Evolutionary conservation across 306 rosid genomes (phyloP), one percentile per base, ranked within the genome.

Genomic region (Vicia faba): DNA sequence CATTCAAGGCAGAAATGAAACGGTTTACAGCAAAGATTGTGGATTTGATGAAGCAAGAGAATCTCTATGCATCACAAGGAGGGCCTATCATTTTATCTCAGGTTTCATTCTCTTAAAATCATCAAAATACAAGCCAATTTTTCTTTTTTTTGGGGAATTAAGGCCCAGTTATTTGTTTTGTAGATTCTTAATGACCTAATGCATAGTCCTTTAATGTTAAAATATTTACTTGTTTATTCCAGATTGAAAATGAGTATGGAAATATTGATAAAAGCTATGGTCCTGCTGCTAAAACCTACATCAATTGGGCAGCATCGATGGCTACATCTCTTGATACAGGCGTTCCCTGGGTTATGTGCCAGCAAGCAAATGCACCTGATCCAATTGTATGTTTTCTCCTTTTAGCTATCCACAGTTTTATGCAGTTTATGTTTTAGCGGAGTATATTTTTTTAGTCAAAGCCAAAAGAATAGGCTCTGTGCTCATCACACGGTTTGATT

Each of bases 261-360:
- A 74, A 82, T 72, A 50, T 89, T 69, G 86, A 75, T 16, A 5
- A 11, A 0, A 25, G 71, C 12, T 87, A 80, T 78, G 98, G 96
- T 28, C 3, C 84, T 61, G 91, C 89, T 50, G 98, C 76, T 38
- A 86, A 89, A 74, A 40, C 91, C 25, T 93, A 93, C 69, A 65
- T 93, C 49, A 71, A 85, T 0, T 89, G 98, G 98, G 89, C 98
- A 23, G 98, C 97, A 78, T 51, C 76, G 28, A 93, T 93, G 98
- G 98, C 97, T 61, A 71, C 77, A 61, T 82, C 96, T 61, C 80
- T 88, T 78, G 82, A 90, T 75, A 93, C 97, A 5, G 98, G 98
- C 40, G 98, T 93, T 59, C 98, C 98, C 29, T 93, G 98, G 98
- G 86, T 89, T 78, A 93, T 93, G 98, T 89, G 98, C 84, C 91